Evolutionary conservation across 2,329 filamentous ascomycete species (phyloP).

Genomic region (Ascochyta rabiei): DNA sequence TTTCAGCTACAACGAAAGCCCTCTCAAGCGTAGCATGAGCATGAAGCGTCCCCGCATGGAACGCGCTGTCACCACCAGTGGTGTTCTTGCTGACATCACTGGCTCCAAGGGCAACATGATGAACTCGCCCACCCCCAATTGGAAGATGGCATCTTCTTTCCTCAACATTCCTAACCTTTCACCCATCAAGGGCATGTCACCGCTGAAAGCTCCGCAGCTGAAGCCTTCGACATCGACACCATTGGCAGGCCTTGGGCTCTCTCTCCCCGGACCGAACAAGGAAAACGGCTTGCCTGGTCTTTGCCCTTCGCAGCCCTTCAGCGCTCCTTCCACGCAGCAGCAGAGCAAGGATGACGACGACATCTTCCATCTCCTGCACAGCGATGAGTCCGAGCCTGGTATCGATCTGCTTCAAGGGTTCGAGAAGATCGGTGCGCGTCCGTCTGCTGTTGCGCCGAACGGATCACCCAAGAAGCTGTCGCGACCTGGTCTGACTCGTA

Average conservation of each 20-base stretch:
- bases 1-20: conserved; percentile 63
- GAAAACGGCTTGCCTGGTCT: conserved; percentile 32
- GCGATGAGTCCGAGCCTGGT: conserved; percentile 64
- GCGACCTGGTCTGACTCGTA: conserved; percentile 39
- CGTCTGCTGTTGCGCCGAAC: conserved; percentile 41
- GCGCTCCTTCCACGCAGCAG: conserved; percentile 26
- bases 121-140: conserved; percentile 42
- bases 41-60: conserved; percentile 66
- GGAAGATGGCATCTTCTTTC: conserved; percentile 44
- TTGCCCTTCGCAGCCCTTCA: conserved; percentile 39
- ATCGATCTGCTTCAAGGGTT: conserved; percentile 79
- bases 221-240: conserved; percentile 38
- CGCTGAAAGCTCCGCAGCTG: conserved; percentile 38
- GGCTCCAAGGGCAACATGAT: conserved; percentile 57
- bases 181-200: conserved; percentile 39
- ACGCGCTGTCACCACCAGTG: conserved; percentile 66
- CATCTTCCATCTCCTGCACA: conserved; percentile 63
- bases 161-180: conserved; percentile 46
- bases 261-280: conserved; percentile 27
- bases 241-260: conserved; percentile 24
- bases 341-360: conserved; percentile 57
- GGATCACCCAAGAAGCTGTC: conserved; percentile 44
- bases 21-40: conserved; percentile 64
- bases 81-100: conserved; percentile 66
- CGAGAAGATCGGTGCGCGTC: conserved; percentile 68